Conservation (phyloP, 129 eudicot genomes). For the Centella asiatica region DNA sequence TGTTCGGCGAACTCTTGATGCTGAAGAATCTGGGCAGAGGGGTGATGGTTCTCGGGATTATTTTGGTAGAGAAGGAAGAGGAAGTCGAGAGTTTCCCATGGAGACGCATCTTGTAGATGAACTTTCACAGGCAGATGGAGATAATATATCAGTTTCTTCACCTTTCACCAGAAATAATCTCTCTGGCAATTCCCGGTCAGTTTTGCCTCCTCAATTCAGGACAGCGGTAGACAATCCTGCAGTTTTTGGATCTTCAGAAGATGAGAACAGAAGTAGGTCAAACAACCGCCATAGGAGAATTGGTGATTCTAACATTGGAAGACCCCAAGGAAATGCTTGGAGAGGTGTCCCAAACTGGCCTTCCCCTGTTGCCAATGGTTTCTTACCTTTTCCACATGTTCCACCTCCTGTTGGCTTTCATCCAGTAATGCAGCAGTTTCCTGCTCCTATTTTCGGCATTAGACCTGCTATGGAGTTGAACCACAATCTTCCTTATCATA, state of each 20-base stretch:
- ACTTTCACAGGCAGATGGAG: constrained; percentile 45
- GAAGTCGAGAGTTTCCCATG: constrained; percentile 40
- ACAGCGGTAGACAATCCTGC: constrained; percentile 38
- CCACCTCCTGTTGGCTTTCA: constrained; percentile 76
- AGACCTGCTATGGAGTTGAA: constrained; percentile 74
- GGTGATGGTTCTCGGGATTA: constrained; percentile 55
- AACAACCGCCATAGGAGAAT: constrained; percentile 58
- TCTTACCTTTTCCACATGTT: constrained; percentile 75
- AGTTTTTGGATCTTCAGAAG: constrained; percentile 43
- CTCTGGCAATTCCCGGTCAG: constrained; percentile 44
- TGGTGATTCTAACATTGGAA: constrained; percentile 51
- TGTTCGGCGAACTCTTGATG: constrained; percentile 50
- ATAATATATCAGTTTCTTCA: constrained; percentile 55
- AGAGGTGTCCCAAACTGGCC: constrained; percentile 81
- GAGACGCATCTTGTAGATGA: constrained; percentile 47
- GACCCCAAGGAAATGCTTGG: constrained; percentile 65
- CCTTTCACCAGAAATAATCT: constrained; percentile 39
- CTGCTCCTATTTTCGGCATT: constrained; percentile 54
- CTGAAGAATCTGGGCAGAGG: constrained; percentile 61
- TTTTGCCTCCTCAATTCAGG: constrained; percentile 41
- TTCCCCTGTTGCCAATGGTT: constrained; percentile 64
- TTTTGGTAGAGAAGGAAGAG: constrained; percentile 40
- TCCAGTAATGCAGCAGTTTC: constrained; percentile 73
- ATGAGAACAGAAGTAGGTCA: constrained; percentile 51
- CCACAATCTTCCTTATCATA: constrained; percentile 54